phyloP scores from a whole-genome alignment of 208 protist species.

The Phytomonas francai region DNA sequence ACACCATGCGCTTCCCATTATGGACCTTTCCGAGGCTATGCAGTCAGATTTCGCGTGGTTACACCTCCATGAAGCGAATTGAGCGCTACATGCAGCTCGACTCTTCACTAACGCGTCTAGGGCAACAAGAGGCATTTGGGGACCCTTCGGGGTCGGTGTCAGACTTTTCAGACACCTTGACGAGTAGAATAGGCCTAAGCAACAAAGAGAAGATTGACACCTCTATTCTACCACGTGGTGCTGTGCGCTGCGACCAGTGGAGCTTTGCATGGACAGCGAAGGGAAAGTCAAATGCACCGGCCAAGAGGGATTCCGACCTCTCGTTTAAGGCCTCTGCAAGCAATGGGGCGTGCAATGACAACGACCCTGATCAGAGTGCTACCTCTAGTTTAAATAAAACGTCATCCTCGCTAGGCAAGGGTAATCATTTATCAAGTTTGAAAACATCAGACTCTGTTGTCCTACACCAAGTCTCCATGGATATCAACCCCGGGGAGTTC shows the following conservation, averaged over 20 bases:
- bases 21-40: slow-evolving; percentile 57
- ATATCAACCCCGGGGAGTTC: slow-evolving; percentile 57
- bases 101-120: slow-evolving; percentile 13
- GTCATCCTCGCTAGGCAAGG: neutral
- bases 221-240: slow-evolving; percentile 8
- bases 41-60: slow-evolving; percentile 44
- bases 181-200: neutral
- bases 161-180: neutral
- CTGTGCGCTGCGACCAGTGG: slow-evolving; percentile 22
- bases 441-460: slow-evolving; percentile 17
- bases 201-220: neutral
- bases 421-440: neutral
- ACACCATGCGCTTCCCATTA: slow-evolving; percentile 62
- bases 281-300: neutral
- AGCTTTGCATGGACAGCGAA: slow-evolving; percentile 21
- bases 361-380: neutral
- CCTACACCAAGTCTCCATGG: slow-evolving; percentile 45
- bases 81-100: slow-evolving; percentile 39
- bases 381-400: neutral
- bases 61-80: slow-evolving; percentile 49
- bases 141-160: neutral
- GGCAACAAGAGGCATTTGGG: slow-evolving; percentile 7
- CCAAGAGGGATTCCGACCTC: neutral
- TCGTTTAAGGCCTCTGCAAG: neutral
- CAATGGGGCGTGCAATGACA: neutral